phyloP scores from a whole-genome alignment of 2,329 filamentous ascomycete genomes.

The Aspergillus sp. region DNA sequence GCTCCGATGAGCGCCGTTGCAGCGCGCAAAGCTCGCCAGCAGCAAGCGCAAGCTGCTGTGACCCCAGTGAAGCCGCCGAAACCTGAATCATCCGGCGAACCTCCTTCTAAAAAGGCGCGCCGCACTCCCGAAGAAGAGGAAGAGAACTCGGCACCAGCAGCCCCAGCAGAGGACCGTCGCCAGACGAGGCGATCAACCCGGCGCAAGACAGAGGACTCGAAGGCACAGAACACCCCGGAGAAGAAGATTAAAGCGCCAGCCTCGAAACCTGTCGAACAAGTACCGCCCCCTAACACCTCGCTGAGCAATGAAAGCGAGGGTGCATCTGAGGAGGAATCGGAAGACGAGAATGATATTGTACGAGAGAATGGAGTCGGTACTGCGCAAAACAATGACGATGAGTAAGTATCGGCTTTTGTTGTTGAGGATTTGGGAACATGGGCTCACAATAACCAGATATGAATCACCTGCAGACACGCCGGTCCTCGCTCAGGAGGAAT shows the following conservation, averaged over 20 bases:
- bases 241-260: constrained; percentile 6
- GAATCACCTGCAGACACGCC: constrained; percentile 32
- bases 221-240: constrained; percentile 12
- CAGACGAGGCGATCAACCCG: constrained; percentile 22
- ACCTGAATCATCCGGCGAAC: constrained; percentile 25
- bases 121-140: constrained; percentile 23
- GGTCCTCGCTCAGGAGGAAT: constrained; percentile 37
- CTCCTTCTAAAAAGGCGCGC: constrained; percentile 36
- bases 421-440: neutral
- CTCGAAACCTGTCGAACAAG: constrained; percentile 7
- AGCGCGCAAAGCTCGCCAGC: constrained; percentile 42
- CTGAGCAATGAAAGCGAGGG: constrained; percentile 7
- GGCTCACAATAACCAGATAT: constrained; percentile 26
- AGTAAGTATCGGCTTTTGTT: constrained; percentile 12
- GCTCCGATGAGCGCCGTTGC: constrained; percentile 44
- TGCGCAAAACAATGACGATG: constrained; percentile 27
- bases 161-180: constrained; percentile 12
- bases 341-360: constrained; percentile 13
- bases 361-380: constrained; percentile 25
- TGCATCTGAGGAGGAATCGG: constrained; percentile 19
- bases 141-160: constrained; percentile 11
- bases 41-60: constrained; percentile 27
- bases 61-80: constrained; percentile 19
- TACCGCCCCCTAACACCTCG: neutral
- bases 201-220: constrained; percentile 16